A percentile compares a stretch with the other conserved stretches of the same genome.
phyloP scores from a whole-genome alignment of 2,329 filamentous ascomycete species.

The Aureobasidium sp. region DNA sequence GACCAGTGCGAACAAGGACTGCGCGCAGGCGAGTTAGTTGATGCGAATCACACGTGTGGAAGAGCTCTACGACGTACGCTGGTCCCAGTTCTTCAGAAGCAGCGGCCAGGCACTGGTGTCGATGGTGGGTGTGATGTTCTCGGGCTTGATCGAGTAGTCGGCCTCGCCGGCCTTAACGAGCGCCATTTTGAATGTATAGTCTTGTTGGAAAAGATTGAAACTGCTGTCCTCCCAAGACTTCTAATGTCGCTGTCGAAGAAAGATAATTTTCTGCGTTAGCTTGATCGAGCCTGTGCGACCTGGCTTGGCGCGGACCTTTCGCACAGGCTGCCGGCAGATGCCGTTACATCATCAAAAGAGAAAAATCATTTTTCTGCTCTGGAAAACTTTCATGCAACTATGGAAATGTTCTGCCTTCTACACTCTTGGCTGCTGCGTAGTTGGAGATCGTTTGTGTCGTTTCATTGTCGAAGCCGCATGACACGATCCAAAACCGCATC shows the following conservation, averaged over 20 bases:
- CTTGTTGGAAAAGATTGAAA: constrained; percentile 11
- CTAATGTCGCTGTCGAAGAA: constrained; percentile 13
- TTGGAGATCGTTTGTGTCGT: background rate
- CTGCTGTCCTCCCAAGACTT: constrained; percentile 12
- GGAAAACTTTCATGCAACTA: background rate
- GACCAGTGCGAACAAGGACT: constrained; percentile 89
- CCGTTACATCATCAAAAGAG: background rate
- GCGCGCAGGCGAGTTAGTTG: constrained; percentile 22
- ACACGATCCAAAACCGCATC: background rate
- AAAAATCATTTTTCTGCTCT: background rate
- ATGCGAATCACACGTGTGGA: background rate
- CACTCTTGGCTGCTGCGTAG: background rate
- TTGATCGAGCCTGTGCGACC: background rate
- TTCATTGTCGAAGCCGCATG: background rate
- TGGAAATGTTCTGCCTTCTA: background rate
- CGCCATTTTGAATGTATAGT: constrained; percentile 17
- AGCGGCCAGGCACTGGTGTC: constrained; percentile 90
- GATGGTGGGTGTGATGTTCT: constrained; percentile 68
- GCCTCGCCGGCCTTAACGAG: constrained; percentile 43
- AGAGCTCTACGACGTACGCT: constrained; percentile 54
- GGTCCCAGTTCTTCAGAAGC: constrained; percentile 92
- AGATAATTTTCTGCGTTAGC: no score
- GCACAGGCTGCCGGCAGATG: background rate
- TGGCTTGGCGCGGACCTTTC: background rate
- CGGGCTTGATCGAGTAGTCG: constrained; percentile 87